Evolutionary conservation across 2,329 filamentous ascomycete genomes (phyloP).

Genomic region (Dryadomyces quercivorus): DNA sequence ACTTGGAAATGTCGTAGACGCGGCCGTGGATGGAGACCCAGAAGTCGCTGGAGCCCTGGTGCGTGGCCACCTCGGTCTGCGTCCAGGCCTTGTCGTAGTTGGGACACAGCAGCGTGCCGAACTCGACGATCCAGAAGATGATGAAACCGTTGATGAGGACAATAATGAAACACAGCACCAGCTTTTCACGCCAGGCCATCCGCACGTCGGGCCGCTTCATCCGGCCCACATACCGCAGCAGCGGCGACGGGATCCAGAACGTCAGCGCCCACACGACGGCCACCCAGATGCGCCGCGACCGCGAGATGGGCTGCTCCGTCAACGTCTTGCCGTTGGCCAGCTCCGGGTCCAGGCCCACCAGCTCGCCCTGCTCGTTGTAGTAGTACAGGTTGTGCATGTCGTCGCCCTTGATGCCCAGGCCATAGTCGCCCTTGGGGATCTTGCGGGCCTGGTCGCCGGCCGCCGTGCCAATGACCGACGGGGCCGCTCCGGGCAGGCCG

Average conservation of each 20-base stretch:
- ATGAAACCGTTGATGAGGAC: slow-evolving; percentile 67
- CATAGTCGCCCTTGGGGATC: slow-evolving; percentile 64
- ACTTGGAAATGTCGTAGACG: slow-evolving; percentile 87
- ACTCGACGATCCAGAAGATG: slow-evolving; percentile 84
- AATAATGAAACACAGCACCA: slow-evolving; percentile 74
- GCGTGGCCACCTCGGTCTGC: slow-evolving; percentile 52
- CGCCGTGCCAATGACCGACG: slow-evolving; percentile 17
- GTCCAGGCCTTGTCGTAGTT: slow-evolving; percentile 88
- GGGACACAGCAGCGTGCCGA: slow-evolving; percentile 78
- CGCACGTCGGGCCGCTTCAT: slow-evolving; percentile 97
- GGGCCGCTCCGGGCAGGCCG: slow-evolving; percentile 29
- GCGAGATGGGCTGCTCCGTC: slow-evolving; percentile 52
- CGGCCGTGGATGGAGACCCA: slow-evolving; percentile 79
- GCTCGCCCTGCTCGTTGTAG: slow-evolving; percentile 59
- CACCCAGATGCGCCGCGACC: slow-evolving; percentile 65
- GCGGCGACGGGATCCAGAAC: slow-evolving; percentile 85
- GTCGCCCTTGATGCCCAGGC: slow-evolving; percentile 78
- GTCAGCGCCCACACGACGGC: slow-evolving; percentile 73
- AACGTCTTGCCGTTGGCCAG: slow-evolving; percentile 66
- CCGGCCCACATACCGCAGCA: slow-evolving; percentile 69
- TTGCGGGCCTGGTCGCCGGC: slow-evolving; percentile 34
- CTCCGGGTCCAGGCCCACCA: slow-evolving; percentile 64
- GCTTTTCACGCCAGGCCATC: slow-evolving; percentile 93
- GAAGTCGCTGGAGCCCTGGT: slow-evolving; percentile 63
- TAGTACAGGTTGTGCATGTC: slow-evolving; percentile 60